These are phyloP conservation scores for Adansonia madagascariensis DNA, from an alignment of 441 rosid genomes.

Conservation along the genomic window DNA sequence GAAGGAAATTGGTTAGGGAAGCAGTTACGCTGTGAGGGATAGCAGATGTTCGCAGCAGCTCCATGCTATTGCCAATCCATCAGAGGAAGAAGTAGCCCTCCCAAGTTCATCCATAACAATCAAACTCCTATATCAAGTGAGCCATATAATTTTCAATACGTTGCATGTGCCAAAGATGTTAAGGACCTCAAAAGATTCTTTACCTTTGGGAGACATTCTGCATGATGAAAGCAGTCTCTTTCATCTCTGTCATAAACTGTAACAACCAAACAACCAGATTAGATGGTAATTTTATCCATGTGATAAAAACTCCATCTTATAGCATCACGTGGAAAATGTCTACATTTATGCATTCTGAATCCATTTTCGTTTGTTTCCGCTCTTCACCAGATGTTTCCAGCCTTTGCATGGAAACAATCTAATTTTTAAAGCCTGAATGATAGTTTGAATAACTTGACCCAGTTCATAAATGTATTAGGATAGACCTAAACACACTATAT, in stretches of 20 bases:
- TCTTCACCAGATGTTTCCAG: not conserved
- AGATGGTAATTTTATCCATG: slow-evolving; percentile 1
- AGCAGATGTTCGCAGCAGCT: slow-evolving; percentile 92
- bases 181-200: slow-evolving; percentile 14
- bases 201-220: slow-evolving; percentile 89
- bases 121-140: slow-evolving; percentile 64
- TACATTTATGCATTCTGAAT: slow-evolving; percentile 12
- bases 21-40: slow-evolving; percentile 76
- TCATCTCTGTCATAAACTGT: slow-evolving; percentile 99
- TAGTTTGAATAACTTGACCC: not conserved
- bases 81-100: slow-evolving; percentile 96
- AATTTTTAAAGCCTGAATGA: not conserved
- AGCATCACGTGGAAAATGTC: not conserved
- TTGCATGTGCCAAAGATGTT: slow-evolving; percentile 17
- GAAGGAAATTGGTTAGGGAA: not conserved
- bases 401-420: not conserved
- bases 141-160: slow-evolving; percentile 18
- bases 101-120: slow-evolving; percentile 97
- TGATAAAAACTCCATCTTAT: not conserved
- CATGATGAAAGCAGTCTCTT: slow-evolving; percentile 95
- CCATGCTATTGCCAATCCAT: slow-evolving; percentile 95
- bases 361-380: not conserved
- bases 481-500: not conserved
- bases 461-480: not conserved
- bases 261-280: slow-evolving; percentile 23